Conservation (phyloP, 352 stramenopile genomes). For the Thalassiosira hispida region DNA sequence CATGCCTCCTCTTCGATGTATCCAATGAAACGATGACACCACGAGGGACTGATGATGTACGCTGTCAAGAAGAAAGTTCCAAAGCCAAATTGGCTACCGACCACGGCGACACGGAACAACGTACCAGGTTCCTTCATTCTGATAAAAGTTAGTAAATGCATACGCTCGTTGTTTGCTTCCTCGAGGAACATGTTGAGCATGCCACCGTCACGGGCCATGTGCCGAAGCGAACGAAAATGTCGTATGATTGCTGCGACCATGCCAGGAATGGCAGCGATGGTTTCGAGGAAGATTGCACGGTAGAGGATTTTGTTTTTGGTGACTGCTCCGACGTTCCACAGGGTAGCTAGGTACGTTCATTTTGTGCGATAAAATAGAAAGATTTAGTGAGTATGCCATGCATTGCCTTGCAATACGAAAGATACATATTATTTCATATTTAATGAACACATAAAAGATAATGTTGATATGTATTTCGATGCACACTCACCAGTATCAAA, state of each 20-base stretch:
- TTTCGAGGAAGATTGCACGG: slow-evolving; percentile 82
- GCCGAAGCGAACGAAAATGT: slow-evolving; percentile 87
- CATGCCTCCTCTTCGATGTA: slow-evolving; percentile 93
- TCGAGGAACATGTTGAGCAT: slow-evolving; percentile 91
- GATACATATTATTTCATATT: no score
- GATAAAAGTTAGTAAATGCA: slow-evolving; percentile 92
- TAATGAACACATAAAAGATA: no score
- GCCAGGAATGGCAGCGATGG: slow-evolving; percentile 81
- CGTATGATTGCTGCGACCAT: slow-evolving; percentile 78
- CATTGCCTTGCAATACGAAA: no score
- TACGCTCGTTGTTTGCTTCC: slow-evolving; percentile 91
- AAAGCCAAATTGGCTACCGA: slow-evolving; percentile 88
- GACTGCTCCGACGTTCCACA: slow-evolving; percentile 61
- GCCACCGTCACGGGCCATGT: slow-evolving; percentile 87
- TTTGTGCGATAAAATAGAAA: neutral
- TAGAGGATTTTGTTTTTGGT: slow-evolving; percentile 76
- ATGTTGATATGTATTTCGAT: neutral
- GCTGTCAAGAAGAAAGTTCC: slow-evolving; percentile 87
- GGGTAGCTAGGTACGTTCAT: slow-evolving; percentile 7
- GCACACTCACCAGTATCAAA: slow-evolving; percentile 64
- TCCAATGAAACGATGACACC: slow-evolving; percentile 91
- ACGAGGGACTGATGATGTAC: slow-evolving; percentile 88
- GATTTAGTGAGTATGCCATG: neutral
- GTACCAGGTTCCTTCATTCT: slow-evolving; percentile 88
- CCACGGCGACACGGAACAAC: slow-evolving; percentile 85